A percentile compares a stretch with the other conserved stretches of the same genome.
Conservation (phyloP, 371 early-diverging fungal genomes). For the Capniomyces stellatus region DNA sequence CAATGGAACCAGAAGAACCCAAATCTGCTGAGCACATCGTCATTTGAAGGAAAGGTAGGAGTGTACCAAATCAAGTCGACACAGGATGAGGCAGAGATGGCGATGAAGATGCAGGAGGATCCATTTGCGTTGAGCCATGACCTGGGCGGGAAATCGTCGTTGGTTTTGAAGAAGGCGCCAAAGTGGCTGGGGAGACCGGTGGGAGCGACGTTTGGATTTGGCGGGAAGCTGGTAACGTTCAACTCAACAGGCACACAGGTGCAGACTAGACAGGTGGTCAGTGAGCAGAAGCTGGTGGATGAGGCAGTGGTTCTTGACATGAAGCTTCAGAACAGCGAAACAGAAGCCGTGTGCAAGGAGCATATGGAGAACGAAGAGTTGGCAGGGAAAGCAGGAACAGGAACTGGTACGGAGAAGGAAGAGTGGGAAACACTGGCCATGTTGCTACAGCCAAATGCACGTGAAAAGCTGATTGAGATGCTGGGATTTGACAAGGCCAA, state of each 20-base stretch:
- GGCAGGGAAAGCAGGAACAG: constrained; percentile 9
- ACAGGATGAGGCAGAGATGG: constrained; percentile 6
- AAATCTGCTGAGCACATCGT: constrained; percentile 61
- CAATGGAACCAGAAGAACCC: constrained; percentile 89
- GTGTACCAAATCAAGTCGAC: constrained; percentile 59
- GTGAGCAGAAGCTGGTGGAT: constrained; percentile 21
- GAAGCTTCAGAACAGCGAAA: constrained; percentile 12
- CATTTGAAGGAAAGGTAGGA: constrained; percentile 72
- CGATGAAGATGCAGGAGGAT: constrained; percentile 32
- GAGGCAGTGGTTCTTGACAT: constrained; percentile 16
- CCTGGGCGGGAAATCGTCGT: constrained; percentile 21
- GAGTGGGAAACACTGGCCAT: constrained; percentile 69
- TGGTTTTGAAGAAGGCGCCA: constrained; percentile 69
- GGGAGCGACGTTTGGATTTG: constrained; percentile 79
- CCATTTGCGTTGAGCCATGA: constrained; percentile 46
- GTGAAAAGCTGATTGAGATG: constrained; percentile 64
- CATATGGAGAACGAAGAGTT: constrained; percentile 32
- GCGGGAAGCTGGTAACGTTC: constrained; percentile 68
- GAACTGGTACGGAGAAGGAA: constrained; percentile 34
- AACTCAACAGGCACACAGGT: constrained; percentile 19
- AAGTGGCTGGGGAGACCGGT: constrained; percentile 89
- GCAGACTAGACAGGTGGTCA: constrained; percentile 30
- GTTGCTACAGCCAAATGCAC: constrained; percentile 56
- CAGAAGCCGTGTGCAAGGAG: constrained; percentile 15
- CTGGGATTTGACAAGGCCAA: constrained; percentile 64